Evolutionary conservation across 2,329 filamentous ascomycete species (phyloP), one percentile per base, ranked within the genome.

Genomic region (Diplodia corticola): DNA sequence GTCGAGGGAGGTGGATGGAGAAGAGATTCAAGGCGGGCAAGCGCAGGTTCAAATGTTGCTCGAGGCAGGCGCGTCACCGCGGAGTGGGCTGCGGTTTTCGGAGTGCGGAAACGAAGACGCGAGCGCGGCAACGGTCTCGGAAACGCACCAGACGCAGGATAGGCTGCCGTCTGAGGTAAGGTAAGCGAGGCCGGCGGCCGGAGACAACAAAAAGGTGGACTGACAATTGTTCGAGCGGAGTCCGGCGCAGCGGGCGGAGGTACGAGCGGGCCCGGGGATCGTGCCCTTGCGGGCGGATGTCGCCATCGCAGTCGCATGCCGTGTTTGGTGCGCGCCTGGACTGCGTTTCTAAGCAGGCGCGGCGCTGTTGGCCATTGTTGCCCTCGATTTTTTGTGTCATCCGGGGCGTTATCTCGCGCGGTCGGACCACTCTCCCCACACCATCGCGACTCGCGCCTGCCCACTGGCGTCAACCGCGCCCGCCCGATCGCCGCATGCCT

Each of bases 201-300:
- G 57, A 49, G 57, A 15, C 15, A 17, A 44, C 24, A 49, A 61
- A 46, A 61, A 61, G 57, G 57, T 61, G 57, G 57, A 61, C 57
- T 61, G 57, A 61, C 44, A 61, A 61, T 61, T 61, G 57, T 61
- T 61, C 57, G 57, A 61, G 57, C 57, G 57, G 57, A 61, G 57
- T n/a, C 57, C 57, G 57, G 57, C 57, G 57, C 40, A 49, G 57
- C 33, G 57, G 57, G 57, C 57, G 57, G 57, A 61, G 26, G 33
- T 61, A 49, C 22, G 44, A 44, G 40, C 40, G 40, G 40, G 40
- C 40, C 26, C 37, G 48, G 57, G 57, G 30, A 35, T 37, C 37
- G 17, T 55, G 51, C 30, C 37, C 17, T 20, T n/a, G 54, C 22
- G 55, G 44, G n/a, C 9, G n/a, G 57, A 61, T 61, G 57, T 61